Evolutionary conservation across 2,329 filamentous ascomycete genomes (phyloP).

Genomic region (Hypomyces perniciosus): DNA sequence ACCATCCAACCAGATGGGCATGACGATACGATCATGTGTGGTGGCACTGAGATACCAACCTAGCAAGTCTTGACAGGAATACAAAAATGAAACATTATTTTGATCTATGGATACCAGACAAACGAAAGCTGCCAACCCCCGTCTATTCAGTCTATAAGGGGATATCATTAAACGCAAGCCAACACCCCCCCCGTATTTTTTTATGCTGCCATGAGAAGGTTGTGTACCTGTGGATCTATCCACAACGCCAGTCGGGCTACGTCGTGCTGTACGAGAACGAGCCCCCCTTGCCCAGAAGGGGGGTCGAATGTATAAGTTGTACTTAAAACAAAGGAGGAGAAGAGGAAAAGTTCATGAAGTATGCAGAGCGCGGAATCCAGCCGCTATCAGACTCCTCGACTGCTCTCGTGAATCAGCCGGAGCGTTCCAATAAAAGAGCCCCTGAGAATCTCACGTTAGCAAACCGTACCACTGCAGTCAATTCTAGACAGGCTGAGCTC

Average conservation of each 20-base stretch:
- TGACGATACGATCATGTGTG: no score
- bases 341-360: slow-evolving; percentile 19
- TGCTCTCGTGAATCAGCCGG: slow-evolving; percentile 59
- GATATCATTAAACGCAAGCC: no score
- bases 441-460: slow-evolving; percentile 35
- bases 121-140: no score
- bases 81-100: no score
- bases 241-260: neutral
- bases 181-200: no score
- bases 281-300: neutral
- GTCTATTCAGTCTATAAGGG: no score
- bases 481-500: slow-evolving; percentile 4
- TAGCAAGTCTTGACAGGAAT: no score
- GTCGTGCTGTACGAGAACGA: neutral
- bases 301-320: neutral
- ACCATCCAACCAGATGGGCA: no score
- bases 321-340: neutral
- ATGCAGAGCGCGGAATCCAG: slow-evolving; percentile 47
- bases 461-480: neutral
- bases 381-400: slow-evolving; percentile 51
- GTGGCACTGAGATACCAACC: no score
- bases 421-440: slow-evolving; percentile 79
- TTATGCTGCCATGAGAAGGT: neutral
- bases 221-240: neutral
- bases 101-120: no score